A percentile compares a stretch with the other conserved stretches of the same genome.
phyloP scores from a whole-genome alignment of 1,284 basidiomycete species.

The Somion occarium region DNA sequence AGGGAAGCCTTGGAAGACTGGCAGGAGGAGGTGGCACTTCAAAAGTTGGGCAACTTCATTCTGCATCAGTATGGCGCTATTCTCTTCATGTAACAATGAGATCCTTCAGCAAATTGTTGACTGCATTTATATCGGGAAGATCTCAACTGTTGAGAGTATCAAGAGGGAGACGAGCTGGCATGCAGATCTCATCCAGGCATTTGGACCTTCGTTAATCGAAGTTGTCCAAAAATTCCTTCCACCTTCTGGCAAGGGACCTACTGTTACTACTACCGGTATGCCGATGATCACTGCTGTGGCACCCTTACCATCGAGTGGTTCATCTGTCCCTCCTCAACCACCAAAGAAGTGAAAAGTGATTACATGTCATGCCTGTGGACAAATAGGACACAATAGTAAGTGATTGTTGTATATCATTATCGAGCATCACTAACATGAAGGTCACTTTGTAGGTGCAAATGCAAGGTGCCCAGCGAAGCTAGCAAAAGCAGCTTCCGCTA shows the following conservation, averaged over 20 bases:
- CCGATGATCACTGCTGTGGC: background rate
- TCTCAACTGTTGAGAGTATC: background rate
- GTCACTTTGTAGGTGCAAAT: background rate
- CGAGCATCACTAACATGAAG: background rate
- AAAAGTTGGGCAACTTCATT: background rate
- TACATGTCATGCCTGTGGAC: background rate
- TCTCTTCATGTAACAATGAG: background rate
- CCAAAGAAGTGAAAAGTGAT: background rate
- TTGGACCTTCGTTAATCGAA: background rate
- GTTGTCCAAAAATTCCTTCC: background rate
- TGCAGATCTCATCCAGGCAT: background rate
- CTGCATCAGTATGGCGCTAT: background rate
- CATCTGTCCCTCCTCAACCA: too few species aligned
- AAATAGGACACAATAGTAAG: conserved; percentile 1
- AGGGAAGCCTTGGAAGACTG: background rate
- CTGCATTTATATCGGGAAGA: background rate
- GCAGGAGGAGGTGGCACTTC: background rate
- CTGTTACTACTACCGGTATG: background rate
- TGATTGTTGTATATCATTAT: background rate
- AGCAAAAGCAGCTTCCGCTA: background rate
- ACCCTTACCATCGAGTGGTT: background rate
- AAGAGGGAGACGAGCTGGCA: background rate
- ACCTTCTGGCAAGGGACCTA: too few species aligned
- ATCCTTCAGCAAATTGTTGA: background rate
- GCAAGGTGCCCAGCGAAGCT: background rate